Base-by-base conservation (phyloP, 768 basidiomycete species). In the Amanita jacksonii region DNA sequence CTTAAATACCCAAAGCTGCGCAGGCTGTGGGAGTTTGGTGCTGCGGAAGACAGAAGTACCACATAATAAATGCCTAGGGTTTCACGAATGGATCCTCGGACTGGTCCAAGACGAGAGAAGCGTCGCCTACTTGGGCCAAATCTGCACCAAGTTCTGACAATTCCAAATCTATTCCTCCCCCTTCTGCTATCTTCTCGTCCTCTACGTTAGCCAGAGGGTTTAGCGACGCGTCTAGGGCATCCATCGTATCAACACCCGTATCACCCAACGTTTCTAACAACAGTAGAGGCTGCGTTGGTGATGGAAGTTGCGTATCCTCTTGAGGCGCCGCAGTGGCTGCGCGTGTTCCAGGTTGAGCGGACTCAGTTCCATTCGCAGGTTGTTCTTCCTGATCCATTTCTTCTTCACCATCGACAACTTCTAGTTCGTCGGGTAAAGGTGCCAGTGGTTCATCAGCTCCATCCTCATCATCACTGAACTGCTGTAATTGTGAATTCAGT, bases 401-500 rank as follows among this genome's bases (percentile, higher is more conserved):
- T 37, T 86, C 85, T 40, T 83, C 79, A 35, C 74, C 74, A 36
- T 88, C 87, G 0, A 76, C 78, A 6, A 76, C 75, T 57, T 89
- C 86, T 19, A 79, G 75, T 51, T 88, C 86, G 45, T 77, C 74
- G 4, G 85, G 87, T 33, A 90, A 66, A 13, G 87, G 87, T 1
- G 78, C 87, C 19, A 90, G 69, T 10, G 86, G 85, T 53, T 85
- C 84, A 52, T 90, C 85, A 0, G 66, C 75, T 49, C 79, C 82
- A 40, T 75, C 83, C 54, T 90, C 88, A 47, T 89, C 85, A 54
- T 90, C 87, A 54, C 83, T 87, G 54, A 90, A 91, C 72, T 88
- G 84, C 87, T 91, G 49, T n/a, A 48, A 41, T 49, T 34, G 34
- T 32, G n/a, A 37, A 35, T 20, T 18, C 31, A 22, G 36, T 8